phyloP scores from a whole-genome alignment of 2,329 filamentous ascomycete species.

The Verticillium albo-atrum region DNA sequence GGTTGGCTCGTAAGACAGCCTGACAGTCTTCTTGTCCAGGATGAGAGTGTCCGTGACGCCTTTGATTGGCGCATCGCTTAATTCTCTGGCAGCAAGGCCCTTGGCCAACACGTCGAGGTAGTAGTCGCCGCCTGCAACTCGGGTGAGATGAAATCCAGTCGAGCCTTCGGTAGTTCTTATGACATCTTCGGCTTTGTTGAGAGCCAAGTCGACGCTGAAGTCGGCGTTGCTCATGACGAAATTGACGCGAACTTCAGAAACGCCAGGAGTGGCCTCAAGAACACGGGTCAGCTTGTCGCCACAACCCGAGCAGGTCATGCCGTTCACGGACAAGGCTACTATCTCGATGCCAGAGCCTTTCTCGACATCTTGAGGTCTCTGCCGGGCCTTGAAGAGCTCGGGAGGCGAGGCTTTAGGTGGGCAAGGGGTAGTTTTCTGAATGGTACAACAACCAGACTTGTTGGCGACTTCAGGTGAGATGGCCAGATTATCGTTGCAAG shows the following conservation, averaged over 20 bases:
- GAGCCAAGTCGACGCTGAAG: constrained; percentile 20
- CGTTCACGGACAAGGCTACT: constrained; percentile 22
- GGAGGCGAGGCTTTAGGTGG: background rate
- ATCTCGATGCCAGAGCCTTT: constrained; percentile 22
- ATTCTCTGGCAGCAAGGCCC: constrained; percentile 12
- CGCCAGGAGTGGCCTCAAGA: constrained; percentile 19
- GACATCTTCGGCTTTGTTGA: constrained; percentile 19
- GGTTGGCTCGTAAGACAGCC: constrained; percentile 28
- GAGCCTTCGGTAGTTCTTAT: constrained; percentile 18
- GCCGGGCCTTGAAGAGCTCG: background rate
- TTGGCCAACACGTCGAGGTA: constrained; percentile 21
- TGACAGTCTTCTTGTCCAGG: constrained; percentile 24
- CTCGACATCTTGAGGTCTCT: constrained; percentile 11
- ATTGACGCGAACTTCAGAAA: constrained; percentile 27
- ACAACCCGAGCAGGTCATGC: constrained; percentile 32
- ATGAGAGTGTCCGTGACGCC: constrained; percentile 20
- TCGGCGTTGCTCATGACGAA: constrained; percentile 32
- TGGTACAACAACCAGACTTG: constrained; percentile 1
- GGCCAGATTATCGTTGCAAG: background rate
- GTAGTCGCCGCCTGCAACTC: constrained; percentile 19
- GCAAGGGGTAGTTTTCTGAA: background rate
- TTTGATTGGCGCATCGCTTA: constrained; percentile 11
- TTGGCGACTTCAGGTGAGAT: background rate
- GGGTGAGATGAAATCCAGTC: constrained; percentile 24
- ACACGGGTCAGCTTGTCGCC: constrained; percentile 26